phyloP scores from a whole-genome alignment of 2,329 filamentous ascomycete genomes.

The Blastomyces silverae region DNA sequence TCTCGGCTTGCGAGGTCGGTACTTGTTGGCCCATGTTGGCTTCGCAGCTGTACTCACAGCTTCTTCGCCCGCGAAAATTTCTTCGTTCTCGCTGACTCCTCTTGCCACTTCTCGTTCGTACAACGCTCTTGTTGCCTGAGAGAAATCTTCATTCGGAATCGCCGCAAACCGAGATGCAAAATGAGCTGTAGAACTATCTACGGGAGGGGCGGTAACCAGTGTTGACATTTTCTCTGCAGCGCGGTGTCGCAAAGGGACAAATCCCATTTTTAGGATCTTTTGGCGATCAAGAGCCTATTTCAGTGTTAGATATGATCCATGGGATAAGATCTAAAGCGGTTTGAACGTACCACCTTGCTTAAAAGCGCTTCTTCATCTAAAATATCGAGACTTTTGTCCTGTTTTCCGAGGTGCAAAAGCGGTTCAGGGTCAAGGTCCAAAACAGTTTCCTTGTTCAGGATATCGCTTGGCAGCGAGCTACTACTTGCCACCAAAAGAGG shows the following conservation, averaged over 20 bases:
- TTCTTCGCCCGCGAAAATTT: constrained; percentile 90
- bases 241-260: constrained; percentile 55
- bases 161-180: constrained; percentile 63
- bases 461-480: constrained; percentile 17
- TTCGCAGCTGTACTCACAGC: constrained; percentile 58
- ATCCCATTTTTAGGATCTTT: constrained; percentile 58
- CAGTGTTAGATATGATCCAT: constrained; percentile 15
- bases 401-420: constrained; percentile 55
- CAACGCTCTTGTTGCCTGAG: constrained; percentile 75
- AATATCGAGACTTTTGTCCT: constrained; percentile 56
- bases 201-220: constrained; percentile 31
- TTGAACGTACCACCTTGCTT: constrained; percentile 45
- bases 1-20: constrained; percentile 81
- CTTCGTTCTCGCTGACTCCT: constrained; percentile 87
- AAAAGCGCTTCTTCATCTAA: constrained; percentile 55
- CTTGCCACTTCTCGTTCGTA: constrained; percentile 91
- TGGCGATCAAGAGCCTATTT: constrained; percentile 49
- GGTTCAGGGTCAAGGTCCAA: constrained; percentile 57
- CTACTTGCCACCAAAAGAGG: constrained; percentile 28
- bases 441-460: background rate
- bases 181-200: constrained; percentile 43
- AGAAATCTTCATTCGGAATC: constrained; percentile 68
- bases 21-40: constrained; percentile 75
- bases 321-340: constrained; percentile 4
- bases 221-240: constrained; percentile 31